phyloP scores from a whole-genome alignment of 345 rosid species.

The Brassica incana region DNA sequence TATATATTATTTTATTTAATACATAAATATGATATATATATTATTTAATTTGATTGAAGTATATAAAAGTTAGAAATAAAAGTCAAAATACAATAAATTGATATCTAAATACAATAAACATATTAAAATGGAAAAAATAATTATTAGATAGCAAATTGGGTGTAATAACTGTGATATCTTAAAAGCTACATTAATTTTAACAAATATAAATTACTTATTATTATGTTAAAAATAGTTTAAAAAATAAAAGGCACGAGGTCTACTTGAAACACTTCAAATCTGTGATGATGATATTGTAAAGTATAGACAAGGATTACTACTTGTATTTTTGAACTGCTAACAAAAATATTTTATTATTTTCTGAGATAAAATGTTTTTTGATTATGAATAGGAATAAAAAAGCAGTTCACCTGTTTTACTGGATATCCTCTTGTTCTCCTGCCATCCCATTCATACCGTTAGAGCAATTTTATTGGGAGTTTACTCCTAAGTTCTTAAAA shows the following conservation, averaged over 20 bases:
- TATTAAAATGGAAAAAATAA: not conserved
- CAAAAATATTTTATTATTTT: not conserved
- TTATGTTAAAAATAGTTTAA: no score
- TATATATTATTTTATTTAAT: no score
- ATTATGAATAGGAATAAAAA: no score
- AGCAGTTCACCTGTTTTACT: no score
- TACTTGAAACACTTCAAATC: not conserved
- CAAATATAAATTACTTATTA: no score
- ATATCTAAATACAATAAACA: not conserved
- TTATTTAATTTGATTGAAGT: not conserved
- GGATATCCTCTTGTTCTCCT: no score
- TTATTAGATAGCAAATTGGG: not conserved
- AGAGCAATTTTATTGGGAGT: no score
- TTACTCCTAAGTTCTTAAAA: no score
- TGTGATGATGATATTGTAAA: not conserved
- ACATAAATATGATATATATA: not conserved
- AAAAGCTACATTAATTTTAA: not conserved
- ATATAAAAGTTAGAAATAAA: not conserved
- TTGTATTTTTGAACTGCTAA: not conserved
- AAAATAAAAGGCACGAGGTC: not conserved
- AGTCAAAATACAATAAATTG: not conserved
- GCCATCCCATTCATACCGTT: no score
- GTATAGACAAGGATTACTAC: not conserved
- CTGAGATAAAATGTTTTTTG: not conserved
- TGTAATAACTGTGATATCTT: no score